Evolutionary conservation across 2,329 filamentous ascomycete genomes (phyloP).

Genomic region (Aspergillus clavatus): DNA sequence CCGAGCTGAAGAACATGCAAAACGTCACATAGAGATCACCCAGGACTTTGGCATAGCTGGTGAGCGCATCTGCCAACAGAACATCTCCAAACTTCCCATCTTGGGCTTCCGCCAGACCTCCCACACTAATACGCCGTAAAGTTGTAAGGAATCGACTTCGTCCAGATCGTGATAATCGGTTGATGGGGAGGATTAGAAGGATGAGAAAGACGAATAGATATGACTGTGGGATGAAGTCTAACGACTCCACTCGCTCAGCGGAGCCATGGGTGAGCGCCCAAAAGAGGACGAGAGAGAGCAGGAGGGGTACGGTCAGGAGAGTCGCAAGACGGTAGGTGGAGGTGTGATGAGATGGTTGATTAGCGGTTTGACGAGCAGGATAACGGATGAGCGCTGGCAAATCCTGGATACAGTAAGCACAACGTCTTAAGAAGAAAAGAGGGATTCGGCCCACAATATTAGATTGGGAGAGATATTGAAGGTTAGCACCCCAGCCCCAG

Average conservation of each 20-base stretch:
- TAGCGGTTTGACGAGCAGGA: constrained; percentile 64
- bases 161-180: constrained; percentile 63
- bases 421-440: not conserved
- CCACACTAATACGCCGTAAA: constrained; percentile 72
- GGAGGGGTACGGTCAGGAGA: constrained; percentile 67
- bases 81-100: constrained; percentile 96
- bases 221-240: constrained; percentile 80
- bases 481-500: constrained; percentile 92
- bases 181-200: constrained; percentile 68
- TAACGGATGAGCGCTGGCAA: constrained; percentile 84
- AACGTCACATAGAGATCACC: constrained; percentile 82
- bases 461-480: constrained; percentile 74
- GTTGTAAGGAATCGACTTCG: constrained; percentile 71
- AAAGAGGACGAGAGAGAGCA: constrained; percentile 70
- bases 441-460: constrained; percentile 59
- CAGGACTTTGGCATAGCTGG: constrained; percentile 87
- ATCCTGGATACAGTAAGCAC: constrained; percentile 49
- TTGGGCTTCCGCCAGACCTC: constrained; percentile 77
- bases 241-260: constrained; percentile 64
- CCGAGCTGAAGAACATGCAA: constrained; percentile 80
- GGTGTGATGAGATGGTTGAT: constrained; percentile 69
- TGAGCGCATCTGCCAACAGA: constrained; percentile 86
- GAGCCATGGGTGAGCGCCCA: constrained; percentile 74
- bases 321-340: constrained; percentile 83
- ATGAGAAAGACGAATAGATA: constrained; percentile 70